Evolutionary conservation across 441 rosid species (phyloP), one percentile per base, ranked within the genome.

Genomic region (Cnidoscolus chayamansa): DNA sequence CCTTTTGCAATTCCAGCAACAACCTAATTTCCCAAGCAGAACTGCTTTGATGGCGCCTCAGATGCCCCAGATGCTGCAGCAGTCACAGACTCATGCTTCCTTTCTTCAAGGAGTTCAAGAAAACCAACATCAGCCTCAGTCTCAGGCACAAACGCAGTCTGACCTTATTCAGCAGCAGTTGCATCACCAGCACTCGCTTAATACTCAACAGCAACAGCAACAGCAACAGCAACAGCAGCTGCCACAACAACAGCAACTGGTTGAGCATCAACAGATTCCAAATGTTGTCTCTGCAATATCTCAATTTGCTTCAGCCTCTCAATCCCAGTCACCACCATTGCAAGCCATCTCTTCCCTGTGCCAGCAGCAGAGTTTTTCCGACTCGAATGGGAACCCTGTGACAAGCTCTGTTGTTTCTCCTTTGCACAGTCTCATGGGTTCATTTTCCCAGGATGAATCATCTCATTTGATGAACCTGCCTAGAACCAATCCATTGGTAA

Each of bases 331-430:
- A 19, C 62, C 87, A 50, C 82, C 90, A 4, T 65, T 85, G 76
- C 97, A 85, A 70, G 73, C 91, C 51, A 86, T 88, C 40, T 78
- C 90, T 61, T 75, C 92, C 45, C 79, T 93, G 62, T 85, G 90
- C 78, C 94, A 91, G 58, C 96, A 90, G 74, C 96, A 86, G 73
- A 88, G 87, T 76, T 94, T 88, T 82, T 86, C 98, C 9, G 97
- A 90, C 72, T 86, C 94, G 15, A 90, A 77, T 71, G 96, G 92
- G 77, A 87, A 88, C 79, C 86, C 85, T 53, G 78, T 78, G 63
- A 72, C 84, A 0, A 81, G 76, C 72, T 74, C 88, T 32, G 73
- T 77, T 13, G 84, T 93, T 68, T 88, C 97, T 54, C 92, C 98
- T 20, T 79, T 92, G 72, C 98, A 96, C 67, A 81, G 89, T 77